These are phyloP conservation scores for Sapria himalayana DNA, from an alignment of 345 rosid species.

Conservation along the genomic window DNA sequence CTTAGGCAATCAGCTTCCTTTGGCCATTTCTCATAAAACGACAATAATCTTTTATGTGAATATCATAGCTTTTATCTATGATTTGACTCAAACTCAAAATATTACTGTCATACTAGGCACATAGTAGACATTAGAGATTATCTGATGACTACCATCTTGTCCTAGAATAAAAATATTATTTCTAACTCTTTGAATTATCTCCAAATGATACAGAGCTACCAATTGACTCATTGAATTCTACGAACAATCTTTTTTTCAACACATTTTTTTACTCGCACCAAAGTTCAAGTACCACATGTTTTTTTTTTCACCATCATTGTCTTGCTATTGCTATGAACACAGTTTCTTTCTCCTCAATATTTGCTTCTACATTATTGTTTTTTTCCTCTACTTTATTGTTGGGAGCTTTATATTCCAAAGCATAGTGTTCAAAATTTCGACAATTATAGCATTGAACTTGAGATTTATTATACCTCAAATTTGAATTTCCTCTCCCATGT, in stretches of 20 bases:
- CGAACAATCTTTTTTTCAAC: neutral
- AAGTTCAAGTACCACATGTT: constrained; percentile 2
- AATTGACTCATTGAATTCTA: neutral
- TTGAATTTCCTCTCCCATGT: neutral
- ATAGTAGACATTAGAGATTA: constrained; percentile 2
- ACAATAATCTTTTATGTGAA: too few species aligned
- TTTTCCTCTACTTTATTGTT: neutral
- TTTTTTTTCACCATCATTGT: neutral
- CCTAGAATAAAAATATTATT: neutral
- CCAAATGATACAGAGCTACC: neutral
- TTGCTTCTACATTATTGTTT: neutral
- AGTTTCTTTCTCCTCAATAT: neutral
- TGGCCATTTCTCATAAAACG: too few species aligned
- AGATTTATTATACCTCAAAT: constrained; percentile 1
- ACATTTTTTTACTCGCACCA: neutral
- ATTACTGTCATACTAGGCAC: neutral
- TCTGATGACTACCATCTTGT: neutral
- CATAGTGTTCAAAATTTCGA: neutral
- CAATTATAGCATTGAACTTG: neutral
- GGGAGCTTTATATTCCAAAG: too few species aligned
- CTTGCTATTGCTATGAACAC: neutral
- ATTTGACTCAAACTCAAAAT: too few species aligned
- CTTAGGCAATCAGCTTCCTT: too few species aligned
- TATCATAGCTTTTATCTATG: neutral
- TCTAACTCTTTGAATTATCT: constrained; percentile 6